These are phyloP conservation scores for Mortierella polycephala DNA, from an alignment of 371 early-diverging fungal genomes.

Conservation along the genomic window DNA sequence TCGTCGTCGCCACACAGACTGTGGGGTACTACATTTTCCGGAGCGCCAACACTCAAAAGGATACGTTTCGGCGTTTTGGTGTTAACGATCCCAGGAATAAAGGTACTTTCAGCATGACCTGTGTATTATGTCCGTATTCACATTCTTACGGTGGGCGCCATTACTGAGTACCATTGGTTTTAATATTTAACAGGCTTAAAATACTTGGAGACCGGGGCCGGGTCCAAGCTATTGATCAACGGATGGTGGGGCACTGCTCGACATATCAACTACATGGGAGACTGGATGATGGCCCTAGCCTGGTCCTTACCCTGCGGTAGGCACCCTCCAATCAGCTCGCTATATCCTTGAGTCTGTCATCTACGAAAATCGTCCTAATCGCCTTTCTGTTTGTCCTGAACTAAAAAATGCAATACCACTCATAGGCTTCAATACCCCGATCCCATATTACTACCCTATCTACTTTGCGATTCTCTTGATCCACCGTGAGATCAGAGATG, in stretches of 20 bases:
- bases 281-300: neutral
- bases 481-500: neutral
- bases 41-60: slow-evolving; percentile 1
- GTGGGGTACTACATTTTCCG: neutral
- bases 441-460: slow-evolving; percentile 1
- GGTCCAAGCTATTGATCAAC: neutral
- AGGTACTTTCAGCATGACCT: neutral
- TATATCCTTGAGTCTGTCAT: too few species aligned
- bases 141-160: too few species aligned
- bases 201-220: neutral
- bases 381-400: too few species aligned
- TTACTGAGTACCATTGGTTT: too few species aligned
- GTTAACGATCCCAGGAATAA: neutral
- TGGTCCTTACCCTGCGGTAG: neutral
- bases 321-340: neutral
- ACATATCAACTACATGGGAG: neutral
- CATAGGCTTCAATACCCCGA: neutral
- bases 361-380: too few species aligned
- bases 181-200: neutral
- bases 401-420: neutral
- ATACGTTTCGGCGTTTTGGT: neutral
- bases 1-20: neutral
- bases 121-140: too few species aligned
- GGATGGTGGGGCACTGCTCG: neutral
- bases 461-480: neutral